Base-by-base conservation (phyloP, 2,329 filamentous ascomycete genomes). In the Aureobasidium sp. region DNA sequence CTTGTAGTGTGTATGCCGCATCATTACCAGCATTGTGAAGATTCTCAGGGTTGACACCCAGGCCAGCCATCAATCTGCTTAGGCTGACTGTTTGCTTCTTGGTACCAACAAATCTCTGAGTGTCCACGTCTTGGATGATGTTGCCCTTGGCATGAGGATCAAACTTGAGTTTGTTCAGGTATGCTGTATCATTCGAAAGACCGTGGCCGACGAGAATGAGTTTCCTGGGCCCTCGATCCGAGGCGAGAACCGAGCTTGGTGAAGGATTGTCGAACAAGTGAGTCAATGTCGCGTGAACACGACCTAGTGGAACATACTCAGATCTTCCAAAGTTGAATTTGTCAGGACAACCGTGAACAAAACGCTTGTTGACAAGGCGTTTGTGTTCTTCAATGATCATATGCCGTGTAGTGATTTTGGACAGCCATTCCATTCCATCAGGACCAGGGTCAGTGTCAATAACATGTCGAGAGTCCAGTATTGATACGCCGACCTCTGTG, bases 401-500 rank as follows among this genome's bases (percentile, higher is more conserved):
- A 48, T 75, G 73, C 11, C 68, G 67, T 40, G 67, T 67, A 18
- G 68, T 66, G 29, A 75, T 73, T 16, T 71, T 68, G 3, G 36
- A 43, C 27, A 74, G 36, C 64, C 66, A 68, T 6, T 36, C n/a
- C 23, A 42, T 33, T 25, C 51, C 64, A 29, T 48, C 23, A 9
- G 48, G 16, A 16, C 47, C 62, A 16, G 66, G 43, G 23, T 59
- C 29, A 11, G 64, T 33, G 45, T 48, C 56, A 13, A 29, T 15
- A 18, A 71, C 16, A 61, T 73, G 51, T 11, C 66, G 61, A 18
- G 69, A 72, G 53, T 75, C 73, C 3, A 75, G 66, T 0, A 70
- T 65, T 5, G 72, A 68, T n/a, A 75, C 55, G 20, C 73, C 73
- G n/a, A 75, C 65, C 60, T 75, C 73, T 8, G 73, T 74, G 48